These are phyloP conservation scores for Ceratocystis huliohia DNA, from an alignment of 2,329 filamentous ascomycete genomes.

Conservation along the genomic window DNA sequence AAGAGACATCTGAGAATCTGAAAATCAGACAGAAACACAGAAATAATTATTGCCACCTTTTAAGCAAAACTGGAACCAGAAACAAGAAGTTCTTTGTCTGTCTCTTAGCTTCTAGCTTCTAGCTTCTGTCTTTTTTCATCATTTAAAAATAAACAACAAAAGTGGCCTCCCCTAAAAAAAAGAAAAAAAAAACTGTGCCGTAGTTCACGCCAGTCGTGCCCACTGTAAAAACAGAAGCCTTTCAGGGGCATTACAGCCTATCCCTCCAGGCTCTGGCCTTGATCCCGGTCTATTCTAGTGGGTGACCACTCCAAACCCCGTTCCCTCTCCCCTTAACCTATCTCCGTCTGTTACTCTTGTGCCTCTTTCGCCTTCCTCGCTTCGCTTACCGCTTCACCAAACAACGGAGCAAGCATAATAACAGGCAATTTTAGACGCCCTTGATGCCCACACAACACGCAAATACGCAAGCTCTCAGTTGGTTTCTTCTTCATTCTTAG, in stretches of 20 bases:
- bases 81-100: too few species aligned
- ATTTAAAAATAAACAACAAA: too few species aligned
- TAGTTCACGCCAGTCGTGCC: not conserved
- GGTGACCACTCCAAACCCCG: too few species aligned
- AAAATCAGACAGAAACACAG: too few species aligned
- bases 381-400: not conserved
- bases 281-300: not conserved
- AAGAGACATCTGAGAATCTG: too few species aligned
- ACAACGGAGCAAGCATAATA: not conserved
- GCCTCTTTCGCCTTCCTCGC: not conserved
- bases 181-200: conserved; percentile 26
- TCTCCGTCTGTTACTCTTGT: not conserved
- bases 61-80: too few species aligned
- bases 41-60: too few species aligned
- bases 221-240: not conserved
- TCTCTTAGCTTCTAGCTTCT: too few species aligned
- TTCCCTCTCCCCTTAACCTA: too few species aligned
- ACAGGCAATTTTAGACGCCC: not conserved
- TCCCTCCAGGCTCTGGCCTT: not conserved
- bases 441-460: not conserved
- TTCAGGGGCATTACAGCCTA: not conserved
- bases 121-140: too few species aligned
- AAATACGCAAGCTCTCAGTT: not conserved
- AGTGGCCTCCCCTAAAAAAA: not conserved
- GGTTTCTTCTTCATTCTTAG: not conserved